Base-by-base conservation (phyloP, 768 basidiomycete genomes). In the Russula brevipes region DNA sequence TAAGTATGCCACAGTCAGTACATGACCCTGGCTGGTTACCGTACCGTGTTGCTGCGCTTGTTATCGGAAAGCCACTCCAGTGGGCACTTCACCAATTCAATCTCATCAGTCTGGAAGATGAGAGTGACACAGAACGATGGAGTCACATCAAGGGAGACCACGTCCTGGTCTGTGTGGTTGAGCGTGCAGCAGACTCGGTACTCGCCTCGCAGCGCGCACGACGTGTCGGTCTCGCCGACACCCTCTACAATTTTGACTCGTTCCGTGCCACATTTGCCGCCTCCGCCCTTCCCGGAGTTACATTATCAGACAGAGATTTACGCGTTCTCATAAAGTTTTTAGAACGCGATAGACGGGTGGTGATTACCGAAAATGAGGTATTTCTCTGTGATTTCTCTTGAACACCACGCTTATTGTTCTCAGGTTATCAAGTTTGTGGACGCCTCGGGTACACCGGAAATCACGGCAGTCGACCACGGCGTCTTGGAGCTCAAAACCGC, bases 51-150 rank as follows among this genome's bases (percentile, higher is more conserved):
- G 88, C 82, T 3, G 79, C 87, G 10, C 87, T 81, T 60, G 76
- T 93, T 8, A 79, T 94, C 7, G 89, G 86, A 7, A 85, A 83
- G 69, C 91, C 92, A 3, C 76, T 94, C 2, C 91, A 87, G 88
- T 94, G 92, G 92, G 85, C 87, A 3, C 80, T 94, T 60, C 85
- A 88, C 65, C 89, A 90, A 66, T 76, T 87, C n/a, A 87, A 84
- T 31, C 74, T 94, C 4, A 82, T 89, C 7, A 83, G 82, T 19
- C 70, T 75, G 3, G 87, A 89, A 52, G 87, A 88, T 1, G 75
- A 79, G 31, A 75, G 75, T 44, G 78, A 80, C 44, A 69, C 70
- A 7, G 76, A 80, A 58, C 73, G 76, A 59, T 85, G 83, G 87
- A 76, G 81, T 73, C 64, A 72, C 66, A 66, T 88, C 73, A 83